Conservation (phyloP, 2,329 filamentous ascomycete species). For the Epichloe typhina region DNA sequence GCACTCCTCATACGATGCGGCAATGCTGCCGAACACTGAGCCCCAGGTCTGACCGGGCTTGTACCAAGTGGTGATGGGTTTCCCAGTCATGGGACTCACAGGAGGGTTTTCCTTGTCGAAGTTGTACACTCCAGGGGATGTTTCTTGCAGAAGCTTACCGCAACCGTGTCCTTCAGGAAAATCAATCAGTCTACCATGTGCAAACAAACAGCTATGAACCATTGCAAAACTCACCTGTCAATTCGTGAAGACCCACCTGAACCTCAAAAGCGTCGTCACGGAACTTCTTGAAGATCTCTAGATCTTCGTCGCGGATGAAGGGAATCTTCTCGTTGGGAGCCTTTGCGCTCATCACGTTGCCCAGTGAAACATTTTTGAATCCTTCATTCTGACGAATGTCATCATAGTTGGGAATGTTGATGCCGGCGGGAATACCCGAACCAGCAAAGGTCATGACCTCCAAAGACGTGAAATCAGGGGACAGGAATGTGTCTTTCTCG, state of each 20-base stretch:
- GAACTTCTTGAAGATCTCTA: slow-evolving; percentile 67
- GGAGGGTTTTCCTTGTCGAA: slow-evolving; percentile 77
- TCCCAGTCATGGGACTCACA: slow-evolving; percentile 62
- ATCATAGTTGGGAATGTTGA: slow-evolving; percentile 60
- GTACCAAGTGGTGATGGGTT: slow-evolving; percentile 74
- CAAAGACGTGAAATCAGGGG: slow-evolving; percentile 88
- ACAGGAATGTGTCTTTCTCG: slow-evolving; percentile 91
- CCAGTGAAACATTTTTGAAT: slow-evolving; percentile 88
- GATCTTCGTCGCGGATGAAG: slow-evolving; percentile 70
- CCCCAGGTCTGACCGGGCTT: slow-evolving; percentile 94
- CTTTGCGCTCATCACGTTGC: slow-evolving; percentile 85
- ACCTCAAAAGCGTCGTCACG: slow-evolving; percentile 86
- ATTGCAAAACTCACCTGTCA: slow-evolving; percentile 33
- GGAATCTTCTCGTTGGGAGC: slow-evolving; percentile 85
- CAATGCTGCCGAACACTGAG: slow-evolving; percentile 77
- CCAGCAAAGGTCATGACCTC: slow-evolving; percentile 72
- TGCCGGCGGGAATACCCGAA: slow-evolving; percentile 54
- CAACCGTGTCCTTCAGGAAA: slow-evolving; percentile 59
- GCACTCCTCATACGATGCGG: slow-evolving; percentile 87
- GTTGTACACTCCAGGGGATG: slow-evolving; percentile 67
- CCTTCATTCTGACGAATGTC: slow-evolving; percentile 70
- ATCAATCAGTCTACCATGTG: slow-evolving; percentile 7
- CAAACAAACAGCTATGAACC: background rate
- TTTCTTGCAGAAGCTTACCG: slow-evolving; percentile 88
- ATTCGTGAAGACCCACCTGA: slow-evolving; percentile 87